Percentiles rank a stretch among this genome's conserved stretches.
Evolutionary conservation across 2,329 filamentous ascomycete species (phyloP).

Genomic region (Trichophyton verrucosum): DNA sequence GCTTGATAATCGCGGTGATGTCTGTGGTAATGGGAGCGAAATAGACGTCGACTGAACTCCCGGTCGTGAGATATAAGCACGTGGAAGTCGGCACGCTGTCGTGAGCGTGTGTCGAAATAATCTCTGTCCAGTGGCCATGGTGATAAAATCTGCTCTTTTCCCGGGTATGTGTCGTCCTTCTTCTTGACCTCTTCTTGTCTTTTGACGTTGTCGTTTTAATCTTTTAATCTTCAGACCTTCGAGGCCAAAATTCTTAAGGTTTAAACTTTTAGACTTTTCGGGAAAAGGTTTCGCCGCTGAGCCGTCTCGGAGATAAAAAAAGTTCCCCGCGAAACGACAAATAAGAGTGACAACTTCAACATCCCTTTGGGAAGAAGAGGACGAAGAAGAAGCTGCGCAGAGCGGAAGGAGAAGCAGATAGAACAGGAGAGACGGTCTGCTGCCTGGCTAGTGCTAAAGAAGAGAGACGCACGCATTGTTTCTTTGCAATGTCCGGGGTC

Average conservation of each 20-base stretch:
- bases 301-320: neutral
- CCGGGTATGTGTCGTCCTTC: neutral
- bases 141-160: neutral
- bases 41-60: neutral
- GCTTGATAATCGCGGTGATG: neutral
- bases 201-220: neutral
- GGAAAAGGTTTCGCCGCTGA: neutral
- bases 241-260: neutral
- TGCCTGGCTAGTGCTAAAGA: neutral
- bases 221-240: neutral
- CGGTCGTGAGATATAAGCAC: neutral
- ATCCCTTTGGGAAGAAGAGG: neutral
- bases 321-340: neutral
- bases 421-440: no score
- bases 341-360: neutral
- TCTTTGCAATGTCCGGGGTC: neutral
- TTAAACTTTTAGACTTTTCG: neutral
- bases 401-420: no score
- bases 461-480: neutral
- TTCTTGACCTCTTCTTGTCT: neutral
- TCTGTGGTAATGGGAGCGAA: neutral
- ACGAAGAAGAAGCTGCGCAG: no score
- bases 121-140: slow-evolving; percentile 9
- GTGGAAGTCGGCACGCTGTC: neutral
- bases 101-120: slow-evolving; percentile 6